These are phyloP conservation scores for Podosphaera aphanis DNA, from an alignment of 2,329 filamentous ascomycete genomes.

Conservation along the genomic window DNA sequence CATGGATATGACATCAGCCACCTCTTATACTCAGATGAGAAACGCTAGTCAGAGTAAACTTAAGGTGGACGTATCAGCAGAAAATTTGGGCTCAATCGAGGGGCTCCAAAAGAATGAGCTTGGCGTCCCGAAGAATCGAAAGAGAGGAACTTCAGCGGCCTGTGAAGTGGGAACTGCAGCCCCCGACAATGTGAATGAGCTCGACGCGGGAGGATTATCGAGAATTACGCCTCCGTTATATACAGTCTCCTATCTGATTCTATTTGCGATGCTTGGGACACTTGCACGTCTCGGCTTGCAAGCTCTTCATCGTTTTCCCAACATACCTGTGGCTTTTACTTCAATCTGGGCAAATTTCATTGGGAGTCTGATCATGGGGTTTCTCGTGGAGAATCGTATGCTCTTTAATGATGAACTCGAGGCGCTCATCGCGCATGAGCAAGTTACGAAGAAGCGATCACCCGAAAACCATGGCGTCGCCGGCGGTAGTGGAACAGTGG, in stretches of 20 bases:
- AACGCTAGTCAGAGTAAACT: too few relatives aligned
- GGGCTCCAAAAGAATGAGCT: too few relatives aligned
- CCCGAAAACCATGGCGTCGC: constrained; percentile 22
- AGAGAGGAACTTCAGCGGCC: too few relatives aligned
- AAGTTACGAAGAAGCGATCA: constrained; percentile 15
- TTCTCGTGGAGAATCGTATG: constrained; percentile 54
- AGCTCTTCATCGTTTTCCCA: constrained; percentile 56
- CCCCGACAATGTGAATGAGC: too few relatives aligned
- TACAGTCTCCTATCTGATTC: constrained; percentile 56
- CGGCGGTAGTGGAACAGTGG: constrained; percentile 9
- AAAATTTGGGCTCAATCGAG: too few relatives aligned
- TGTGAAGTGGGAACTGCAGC: too few relatives aligned
- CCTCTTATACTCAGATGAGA: too few relatives aligned
- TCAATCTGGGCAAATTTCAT: constrained; percentile 74
- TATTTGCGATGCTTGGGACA: constrained; percentile 71
- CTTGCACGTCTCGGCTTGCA: constrained; percentile 62
- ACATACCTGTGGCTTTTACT: constrained; percentile 48
- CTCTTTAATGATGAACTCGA: constrained; percentile 51
- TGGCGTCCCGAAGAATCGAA: too few relatives aligned
- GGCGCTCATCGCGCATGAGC: constrained; percentile 18
- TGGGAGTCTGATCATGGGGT: constrained; percentile 66
- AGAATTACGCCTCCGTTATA: constrained; percentile 35
- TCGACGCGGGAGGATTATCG: constrained; percentile 19
- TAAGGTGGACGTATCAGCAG: too few relatives aligned
- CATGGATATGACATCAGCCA: too few relatives aligned